Conservation (phyloP, 2,329 filamentous ascomycete genomes). For the Aureobasidium sp. region DNA sequence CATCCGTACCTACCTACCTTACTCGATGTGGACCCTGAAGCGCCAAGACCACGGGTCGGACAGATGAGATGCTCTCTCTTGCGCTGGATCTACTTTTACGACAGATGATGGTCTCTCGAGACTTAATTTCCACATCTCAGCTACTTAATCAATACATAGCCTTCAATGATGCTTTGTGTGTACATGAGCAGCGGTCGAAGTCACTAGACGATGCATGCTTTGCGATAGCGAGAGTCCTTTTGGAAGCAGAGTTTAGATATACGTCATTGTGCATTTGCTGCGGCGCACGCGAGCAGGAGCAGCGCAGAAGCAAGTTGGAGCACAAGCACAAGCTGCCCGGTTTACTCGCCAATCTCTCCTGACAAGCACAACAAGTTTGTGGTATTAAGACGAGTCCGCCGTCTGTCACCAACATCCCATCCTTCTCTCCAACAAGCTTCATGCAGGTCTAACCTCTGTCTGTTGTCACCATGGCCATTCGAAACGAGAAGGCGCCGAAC, state of each 20-base stretch:
- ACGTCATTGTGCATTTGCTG: background rate
- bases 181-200: too few species aligned
- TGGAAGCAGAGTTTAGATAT: background rate
- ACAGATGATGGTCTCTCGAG: background rate
- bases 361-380: background rate
- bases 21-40: background rate
- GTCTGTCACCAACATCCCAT: background rate
- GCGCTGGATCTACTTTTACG: background rate
- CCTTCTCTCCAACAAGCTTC: background rate
- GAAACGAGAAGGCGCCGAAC: constrained; percentile 15
- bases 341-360: background rate
- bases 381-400: background rate
- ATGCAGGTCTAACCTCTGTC: background rate
- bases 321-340: constrained; percentile 9
- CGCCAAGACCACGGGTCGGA: background rate
- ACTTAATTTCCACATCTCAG: background rate
- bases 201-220: background rate
- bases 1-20: background rate
- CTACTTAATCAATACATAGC: background rate
- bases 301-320: constrained; percentile 6
- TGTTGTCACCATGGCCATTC: constrained; percentile 16
- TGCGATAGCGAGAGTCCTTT: background rate
- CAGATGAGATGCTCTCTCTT: background rate
- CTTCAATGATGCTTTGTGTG: background rate
- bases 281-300: background rate